phyloP scores from a whole-genome alignment of 306 rosid species.

The Echinosophora koreensis region DNA sequence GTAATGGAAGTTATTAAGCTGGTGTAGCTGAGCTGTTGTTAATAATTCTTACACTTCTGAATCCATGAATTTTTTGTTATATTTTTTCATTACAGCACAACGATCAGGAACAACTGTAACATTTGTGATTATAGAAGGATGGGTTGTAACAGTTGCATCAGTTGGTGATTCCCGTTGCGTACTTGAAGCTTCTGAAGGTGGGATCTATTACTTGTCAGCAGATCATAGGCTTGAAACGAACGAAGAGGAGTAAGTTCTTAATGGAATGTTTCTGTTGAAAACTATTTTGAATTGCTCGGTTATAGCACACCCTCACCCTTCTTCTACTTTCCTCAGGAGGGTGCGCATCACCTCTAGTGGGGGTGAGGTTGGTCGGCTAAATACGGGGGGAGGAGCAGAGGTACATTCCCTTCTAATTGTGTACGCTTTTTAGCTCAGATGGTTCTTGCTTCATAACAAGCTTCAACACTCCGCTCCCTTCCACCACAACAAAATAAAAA shows the following conservation, averaged over 20 bases:
- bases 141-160: conserved; percentile 97
- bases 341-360: conserved; percentile 90
- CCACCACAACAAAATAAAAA: background rate
- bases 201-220: conserved; percentile 86
- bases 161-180: conserved; percentile 98
- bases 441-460: conserved; percentile 19
- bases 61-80: background rate
- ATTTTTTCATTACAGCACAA: conserved; percentile 61
- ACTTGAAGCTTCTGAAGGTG: conserved; percentile 95
- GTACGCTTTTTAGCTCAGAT: conserved; percentile 11
- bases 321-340: conserved; percentile 67
- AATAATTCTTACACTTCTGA: conserved; percentile 9
- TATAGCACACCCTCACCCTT: conserved; percentile 30
- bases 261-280: conserved; percentile 30
- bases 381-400: conserved; percentile 99
- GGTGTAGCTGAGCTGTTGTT: conserved; percentile 11
- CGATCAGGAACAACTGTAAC: conserved; percentile 98
- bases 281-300: conserved; percentile 21
- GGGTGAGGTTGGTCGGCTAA: conserved; percentile 97
- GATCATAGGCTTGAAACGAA: conserved; percentile 95
- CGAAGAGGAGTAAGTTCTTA: conserved; percentile 91
- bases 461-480: background rate
- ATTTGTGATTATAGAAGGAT: conserved; percentile 95
- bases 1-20: conserved; percentile 4
- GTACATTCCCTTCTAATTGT: conserved; percentile 53